These are phyloP conservation scores for Cladobotryum protrusum DNA, from an alignment of 2,329 filamentous ascomycete species.

Conservation along the genomic window DNA sequence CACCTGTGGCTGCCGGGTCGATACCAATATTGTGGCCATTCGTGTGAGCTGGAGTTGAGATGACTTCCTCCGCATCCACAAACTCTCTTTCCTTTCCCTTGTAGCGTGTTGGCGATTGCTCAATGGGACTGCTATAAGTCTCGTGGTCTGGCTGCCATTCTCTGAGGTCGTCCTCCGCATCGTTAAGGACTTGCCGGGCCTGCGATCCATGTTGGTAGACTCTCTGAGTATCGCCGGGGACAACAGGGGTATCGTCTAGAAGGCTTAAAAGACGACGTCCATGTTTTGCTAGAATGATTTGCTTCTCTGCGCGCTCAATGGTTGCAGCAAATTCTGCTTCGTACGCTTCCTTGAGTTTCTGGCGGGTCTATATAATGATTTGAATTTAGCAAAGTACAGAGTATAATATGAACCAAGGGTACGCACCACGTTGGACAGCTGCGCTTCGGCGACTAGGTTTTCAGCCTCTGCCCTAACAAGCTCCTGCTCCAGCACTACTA, in stretches of 20 bases:
- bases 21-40: neutral
- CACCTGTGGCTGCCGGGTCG: neutral
- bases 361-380: conserved; percentile 60
- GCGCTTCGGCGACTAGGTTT: conserved; percentile 91
- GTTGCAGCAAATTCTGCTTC: conserved; percentile 81
- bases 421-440: conserved; percentile 86
- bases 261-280: conserved; percentile 77
- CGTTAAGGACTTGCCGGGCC: conserved; percentile 81
- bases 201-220: conserved; percentile 59
- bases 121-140: conserved; percentile 18
- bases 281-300: conserved; percentile 87
- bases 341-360: conserved; percentile 94
- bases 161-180: conserved; percentile 82
- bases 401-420: neutral
- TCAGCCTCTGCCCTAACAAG: conserved; percentile 93
- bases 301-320: conserved; percentile 95
- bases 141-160: conserved; percentile 57
- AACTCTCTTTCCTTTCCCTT: conserved; percentile 24
- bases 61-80: neutral
- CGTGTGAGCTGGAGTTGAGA: conserved; percentile 5
- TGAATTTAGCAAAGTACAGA: neutral
- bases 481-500: conserved; percentile 89
- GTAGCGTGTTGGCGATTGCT: conserved; percentile 18
- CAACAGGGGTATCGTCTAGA: conserved; percentile 82
- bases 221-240: conserved; percentile 74